Conservation (phyloP, 495 filamentous ascomycete species). For the Penicillium riverlandense region DNA sequence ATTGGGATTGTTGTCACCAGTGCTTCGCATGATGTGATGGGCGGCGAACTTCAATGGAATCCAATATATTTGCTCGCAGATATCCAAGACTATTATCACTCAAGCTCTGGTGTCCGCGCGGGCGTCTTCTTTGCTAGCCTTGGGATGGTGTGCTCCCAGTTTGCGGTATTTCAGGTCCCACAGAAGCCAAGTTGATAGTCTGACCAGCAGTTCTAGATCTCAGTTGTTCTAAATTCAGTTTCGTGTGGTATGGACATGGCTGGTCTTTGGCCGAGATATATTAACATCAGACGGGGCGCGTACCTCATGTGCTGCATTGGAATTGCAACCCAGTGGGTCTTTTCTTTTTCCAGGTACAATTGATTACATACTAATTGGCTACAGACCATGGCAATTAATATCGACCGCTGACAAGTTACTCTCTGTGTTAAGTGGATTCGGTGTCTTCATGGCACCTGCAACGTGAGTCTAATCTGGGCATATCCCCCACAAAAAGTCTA, state of each 20-base stretch:
- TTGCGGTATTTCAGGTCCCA: neutral
- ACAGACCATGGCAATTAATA: slow-evolving; percentile 41
- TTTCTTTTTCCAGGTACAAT: slow-evolving; percentile 28
- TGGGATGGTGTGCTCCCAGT: neutral
- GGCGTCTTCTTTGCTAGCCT: neutral
- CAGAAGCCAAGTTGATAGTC: too few relatives aligned
- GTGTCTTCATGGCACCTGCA: slow-evolving; percentile 41
- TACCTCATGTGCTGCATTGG: slow-evolving; percentile 1
- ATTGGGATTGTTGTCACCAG: slow-evolving; percentile 3
- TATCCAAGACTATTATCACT: slow-evolving; percentile 1
- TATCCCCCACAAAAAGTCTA: neutral
- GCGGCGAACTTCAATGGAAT: slow-evolving; percentile 2
- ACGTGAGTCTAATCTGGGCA: slow-evolving; percentile 1
- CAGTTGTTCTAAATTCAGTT: slow-evolving; percentile 2
- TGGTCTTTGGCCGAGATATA: slow-evolving; percentile 39
- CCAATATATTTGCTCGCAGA: slow-evolving; percentile 1
- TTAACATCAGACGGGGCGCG: slow-evolving; percentile 43
- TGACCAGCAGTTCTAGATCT: neutral
- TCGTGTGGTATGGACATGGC: slow-evolving; percentile 26
- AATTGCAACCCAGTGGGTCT: neutral
- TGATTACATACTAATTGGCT: too few relatives aligned
- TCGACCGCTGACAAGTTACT: slow-evolving; percentile 34
- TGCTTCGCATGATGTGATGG: slow-evolving; percentile 2
- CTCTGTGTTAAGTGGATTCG: slow-evolving; percentile 33
- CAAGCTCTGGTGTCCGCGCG: neutral